Base-by-base conservation (phyloP, 129 eudicot species). In the Dittrichia graveolens region DNA sequence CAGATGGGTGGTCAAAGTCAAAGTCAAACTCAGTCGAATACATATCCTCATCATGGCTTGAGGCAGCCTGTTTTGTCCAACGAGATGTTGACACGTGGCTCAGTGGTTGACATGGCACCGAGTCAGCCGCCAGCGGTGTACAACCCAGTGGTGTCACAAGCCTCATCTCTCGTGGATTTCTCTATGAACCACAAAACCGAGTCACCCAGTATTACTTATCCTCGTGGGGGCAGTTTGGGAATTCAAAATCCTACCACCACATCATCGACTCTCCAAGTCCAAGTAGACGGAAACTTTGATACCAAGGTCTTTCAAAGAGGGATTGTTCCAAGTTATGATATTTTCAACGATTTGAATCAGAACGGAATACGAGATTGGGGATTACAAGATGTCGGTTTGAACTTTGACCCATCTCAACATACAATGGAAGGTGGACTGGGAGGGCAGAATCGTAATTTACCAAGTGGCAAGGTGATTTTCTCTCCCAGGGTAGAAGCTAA, bases 291-390 rank as follows among this genome's bases (percentile, higher is more conserved):
- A 46, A 83, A 64, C 79, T 70, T 83, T 5, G 88, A 78, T 54
- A 44, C 52, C 0, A 90, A 86, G 77, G 81, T 68, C n/a, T 71
- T 89, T 5, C 71, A 86, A 84, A 71, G 76, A 78, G 86, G 59
- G 68, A 44, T 74, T 3, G 75, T 50, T 75, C 80, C 87, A 46
- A 84, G 82, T 67, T 86, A 84, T 57, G 96, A 86, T 72, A 74
- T 83, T 39, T 88, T 83, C 56, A 79, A 69, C n/a, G 90, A 88
- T 39, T 62, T 88, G 49, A 84, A 83, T 61, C 89, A 80, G 46
- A 86, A 65, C 8, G 86, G 89, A 65, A 42, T 79, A 19, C 91
- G 76, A 10, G 90, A 91, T 61, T 95, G 97, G 99, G 73, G 81
- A 50, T 72, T 85, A 79, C 93, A 66, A 37, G 88, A 90, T 84